phyloP scores from a whole-genome alignment of 345 rosid genomes.

The Gynandropsis gynandra region DNA sequence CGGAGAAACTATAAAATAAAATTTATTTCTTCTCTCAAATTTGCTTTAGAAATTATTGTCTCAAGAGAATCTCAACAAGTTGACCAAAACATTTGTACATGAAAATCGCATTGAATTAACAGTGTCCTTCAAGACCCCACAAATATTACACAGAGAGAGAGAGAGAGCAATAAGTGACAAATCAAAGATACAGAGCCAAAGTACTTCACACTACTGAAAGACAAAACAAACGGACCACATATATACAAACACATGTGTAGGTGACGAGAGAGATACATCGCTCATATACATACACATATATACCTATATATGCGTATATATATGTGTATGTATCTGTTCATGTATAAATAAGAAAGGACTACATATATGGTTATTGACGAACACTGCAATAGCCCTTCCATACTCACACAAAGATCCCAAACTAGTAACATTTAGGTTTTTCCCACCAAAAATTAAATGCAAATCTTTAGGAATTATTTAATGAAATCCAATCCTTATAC shows the following conservation, averaged over 20 bases:
- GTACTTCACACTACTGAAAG: slow-evolving; percentile 19
- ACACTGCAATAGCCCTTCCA: not conserved
- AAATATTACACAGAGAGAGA: slow-evolving; percentile 17
- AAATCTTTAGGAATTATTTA: slow-evolving; percentile 5
- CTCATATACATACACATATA: slow-evolving; percentile 4
- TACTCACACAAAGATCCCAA: slow-evolving; percentile 30
- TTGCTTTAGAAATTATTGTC: too few relatives aligned
- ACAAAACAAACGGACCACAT: slow-evolving; percentile 30
- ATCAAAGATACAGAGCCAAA: slow-evolving; percentile 23
- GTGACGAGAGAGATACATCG: slow-evolving; percentile 18
- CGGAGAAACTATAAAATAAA: too few relatives aligned
- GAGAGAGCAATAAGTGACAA: slow-evolving; percentile 19
- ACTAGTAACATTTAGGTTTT: slow-evolving; percentile 46
- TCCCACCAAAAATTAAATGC: slow-evolving; percentile 14
- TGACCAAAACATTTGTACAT: slow-evolving; percentile 21
- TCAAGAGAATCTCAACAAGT: slow-evolving; percentile 25
- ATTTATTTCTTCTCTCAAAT: too few relatives aligned
- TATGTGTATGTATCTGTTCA: slow-evolving; percentile 14
- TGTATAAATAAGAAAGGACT: slow-evolving; percentile 12
- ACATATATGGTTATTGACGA: not conserved
- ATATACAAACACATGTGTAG: slow-evolving; percentile 29
- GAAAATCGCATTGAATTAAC: slow-evolving; percentile 23
- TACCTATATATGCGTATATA: slow-evolving; percentile 3
- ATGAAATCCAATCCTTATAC: slow-evolving; percentile 16
- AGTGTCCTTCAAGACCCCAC: slow-evolving; percentile 25